Evolutionary conservation across 495 filamentous ascomycete species (phyloP), one percentile per base, ranked within the genome.

Genomic region (Neurospora discreta): DNA sequence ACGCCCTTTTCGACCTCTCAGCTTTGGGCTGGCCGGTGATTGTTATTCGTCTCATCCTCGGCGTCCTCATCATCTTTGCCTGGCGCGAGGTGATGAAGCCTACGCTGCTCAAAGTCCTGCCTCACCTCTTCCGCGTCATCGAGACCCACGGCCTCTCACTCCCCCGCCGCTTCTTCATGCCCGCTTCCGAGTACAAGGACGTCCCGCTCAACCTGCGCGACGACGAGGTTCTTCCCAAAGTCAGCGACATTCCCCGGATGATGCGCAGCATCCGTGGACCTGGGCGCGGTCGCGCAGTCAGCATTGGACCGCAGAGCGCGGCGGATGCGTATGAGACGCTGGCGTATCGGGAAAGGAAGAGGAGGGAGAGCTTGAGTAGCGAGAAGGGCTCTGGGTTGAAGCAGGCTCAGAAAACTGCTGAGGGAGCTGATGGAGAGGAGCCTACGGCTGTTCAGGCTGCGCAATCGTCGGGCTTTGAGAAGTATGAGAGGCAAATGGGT

Each of bases 311-410:
- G 7, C 95, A 98, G 81, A 97, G 94, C 36, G 93, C 91, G 71
- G 95, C 95, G 3, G 95, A 99, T 80, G 95, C 94, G 8, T 97
- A 97, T 77, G 95, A 99, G 82, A 93, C 93, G 20, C 82, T 98
- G 26, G 95, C 95, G n/a, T 97, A 95, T 76, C 88, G 94, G 3
- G 92, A 96, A 78, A 89, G 93, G 75, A 87, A 87, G 74, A 85
- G 94, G 74, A 84, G 92, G 46, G 92, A 97, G 78, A 97, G 92
- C 75, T 82, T 90, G 74, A 78, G 69, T 3, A 79, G 78, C 36
- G 75, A 78, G 15, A 72, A 36, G 0, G 73, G 72, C 13, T 73
- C 41, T 0, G 68, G 74, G 23, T 18, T 78, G 36, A 72, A 74
- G 20, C n/a, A 81, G 77, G 65, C 52, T 78, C 68, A 68, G 42